phyloP scores from a whole-genome alignment of 805 yeast species.

The Wickerhamiella brachini region DNA sequence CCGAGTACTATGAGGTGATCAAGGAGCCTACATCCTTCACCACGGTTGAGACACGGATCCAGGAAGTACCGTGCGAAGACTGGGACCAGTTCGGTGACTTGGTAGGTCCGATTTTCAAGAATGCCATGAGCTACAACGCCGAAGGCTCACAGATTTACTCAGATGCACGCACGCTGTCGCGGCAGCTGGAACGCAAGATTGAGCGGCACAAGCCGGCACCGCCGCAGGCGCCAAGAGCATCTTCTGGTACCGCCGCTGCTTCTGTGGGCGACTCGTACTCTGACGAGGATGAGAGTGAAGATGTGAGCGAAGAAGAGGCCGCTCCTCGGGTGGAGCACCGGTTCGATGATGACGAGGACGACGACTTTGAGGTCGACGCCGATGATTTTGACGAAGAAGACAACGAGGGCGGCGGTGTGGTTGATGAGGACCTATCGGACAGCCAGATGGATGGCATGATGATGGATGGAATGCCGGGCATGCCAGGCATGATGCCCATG shows the following conservation, averaged over 20 bases:
- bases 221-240: neutral
- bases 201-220: conserved; percentile 1
- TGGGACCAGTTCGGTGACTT: conserved; percentile 48
- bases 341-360: conserved; percentile 12
- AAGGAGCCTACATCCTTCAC: conserved; percentile 62
- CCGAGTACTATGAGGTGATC: conserved; percentile 67
- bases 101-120: conserved; percentile 50
- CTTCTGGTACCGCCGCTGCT: too few relatives aligned
- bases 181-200: conserved; percentile 29
- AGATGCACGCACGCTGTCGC: conserved; percentile 52
- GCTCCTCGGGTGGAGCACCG: conserved; percentile 6
- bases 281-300: conserved; percentile 15
- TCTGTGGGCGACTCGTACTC: neutral
- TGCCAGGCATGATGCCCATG: neutral
- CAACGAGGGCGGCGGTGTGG: conserved; percentile 18
- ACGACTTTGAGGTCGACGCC: conserved; percentile 12
- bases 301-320: conserved; percentile 19
- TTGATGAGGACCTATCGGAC: conserved; percentile 1
- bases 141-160: conserved; percentile 56
- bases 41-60: conserved; percentile 40
- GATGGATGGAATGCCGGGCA: conserved; percentile 1
- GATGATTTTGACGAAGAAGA: conserved; percentile 20
- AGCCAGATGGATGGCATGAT: conserved; percentile 15
- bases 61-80: conserved; percentile 33
- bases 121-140: conserved; percentile 69